These are phyloP conservation scores for Halenospora varia DNA, from an alignment of 495 filamentous ascomycete genomes.

Conservation along the genomic window DNA sequence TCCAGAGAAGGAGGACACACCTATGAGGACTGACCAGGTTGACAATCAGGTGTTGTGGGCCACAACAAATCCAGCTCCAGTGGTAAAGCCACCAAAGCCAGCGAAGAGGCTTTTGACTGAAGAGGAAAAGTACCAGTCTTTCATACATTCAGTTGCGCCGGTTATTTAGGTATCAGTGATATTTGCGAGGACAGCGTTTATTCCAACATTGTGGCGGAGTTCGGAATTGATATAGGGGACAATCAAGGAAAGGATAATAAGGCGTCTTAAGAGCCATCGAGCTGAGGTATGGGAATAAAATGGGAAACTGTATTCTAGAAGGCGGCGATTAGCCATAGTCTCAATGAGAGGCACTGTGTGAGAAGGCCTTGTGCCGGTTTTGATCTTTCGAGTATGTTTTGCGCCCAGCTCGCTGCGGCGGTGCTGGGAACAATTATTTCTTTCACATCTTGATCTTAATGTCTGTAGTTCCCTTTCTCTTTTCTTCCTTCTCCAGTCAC, in stretches of 20 bases:
- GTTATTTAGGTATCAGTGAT: background rate
- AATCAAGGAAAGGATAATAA: background rate
- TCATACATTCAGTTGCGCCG: constrained; percentile 29
- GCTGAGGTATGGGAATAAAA: background rate
- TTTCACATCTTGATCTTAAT: too few species aligned
- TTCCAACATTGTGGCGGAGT: background rate
- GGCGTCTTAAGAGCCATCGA: background rate
- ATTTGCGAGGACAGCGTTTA: background rate
- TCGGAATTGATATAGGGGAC: background rate
- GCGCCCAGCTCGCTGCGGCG: too few species aligned
- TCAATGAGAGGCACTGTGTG: background rate
- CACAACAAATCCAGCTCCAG: constrained; percentile 29
- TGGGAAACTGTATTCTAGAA: background rate
- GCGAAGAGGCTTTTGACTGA: constrained; percentile 31
- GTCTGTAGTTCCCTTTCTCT: too few species aligned
- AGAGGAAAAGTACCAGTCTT: constrained; percentile 45
- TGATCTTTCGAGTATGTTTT: too few species aligned
- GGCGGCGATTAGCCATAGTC: background rate
- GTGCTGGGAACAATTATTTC: too few species aligned
- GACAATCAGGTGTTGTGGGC: constrained; percentile 37
- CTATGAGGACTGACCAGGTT: constrained; percentile 9
- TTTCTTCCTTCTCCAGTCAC: too few species aligned
- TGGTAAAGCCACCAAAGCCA: constrained; percentile 27
- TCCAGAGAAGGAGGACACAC: constrained; percentile 19
- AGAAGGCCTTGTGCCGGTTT: background rate